Evolutionary conservation across 2,329 filamentous ascomycete genomes (phyloP).

Genomic region (Talaromyces sp.): DNA sequence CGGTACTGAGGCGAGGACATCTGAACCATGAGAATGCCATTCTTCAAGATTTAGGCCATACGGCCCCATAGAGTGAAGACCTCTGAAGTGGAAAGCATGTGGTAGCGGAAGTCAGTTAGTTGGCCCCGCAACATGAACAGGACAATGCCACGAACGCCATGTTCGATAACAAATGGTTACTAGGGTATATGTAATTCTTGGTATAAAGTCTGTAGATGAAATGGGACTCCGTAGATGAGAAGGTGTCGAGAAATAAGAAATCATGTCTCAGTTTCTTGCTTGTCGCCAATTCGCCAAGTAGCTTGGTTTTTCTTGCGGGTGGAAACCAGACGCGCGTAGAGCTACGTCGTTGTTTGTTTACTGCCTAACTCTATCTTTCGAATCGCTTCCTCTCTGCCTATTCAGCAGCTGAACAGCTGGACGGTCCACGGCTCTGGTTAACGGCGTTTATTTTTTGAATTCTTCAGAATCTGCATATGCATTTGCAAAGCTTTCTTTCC

Average conservation of each 20-base stretch:
- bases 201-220: neutral
- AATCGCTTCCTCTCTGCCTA: neutral
- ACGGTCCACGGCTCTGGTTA: neutral
- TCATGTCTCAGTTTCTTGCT: neutral
- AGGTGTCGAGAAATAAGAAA: neutral
- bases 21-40: neutral
- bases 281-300: neutral
- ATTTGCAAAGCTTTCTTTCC: neutral
- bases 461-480: neutral
- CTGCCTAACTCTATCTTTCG: neutral
- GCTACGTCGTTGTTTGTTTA: conserved; percentile 5
- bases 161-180: neutral
- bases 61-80: neutral
- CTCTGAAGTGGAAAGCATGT: conserved; percentile 3
- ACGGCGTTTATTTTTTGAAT: neutral
- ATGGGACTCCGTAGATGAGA: neutral
- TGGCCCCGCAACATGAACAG: neutral
- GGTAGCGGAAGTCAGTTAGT: neutral
- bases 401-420: neutral
- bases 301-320: conserved; percentile 7
- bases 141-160: neutral
- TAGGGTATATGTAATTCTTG: neutral
- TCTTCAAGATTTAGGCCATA: neutral
- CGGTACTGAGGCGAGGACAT: neutral
- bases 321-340: conserved; percentile 1